Conservation (phyloP, 2,329 filamentous ascomycete species). For the Trichophyton benhamiae region DNA sequence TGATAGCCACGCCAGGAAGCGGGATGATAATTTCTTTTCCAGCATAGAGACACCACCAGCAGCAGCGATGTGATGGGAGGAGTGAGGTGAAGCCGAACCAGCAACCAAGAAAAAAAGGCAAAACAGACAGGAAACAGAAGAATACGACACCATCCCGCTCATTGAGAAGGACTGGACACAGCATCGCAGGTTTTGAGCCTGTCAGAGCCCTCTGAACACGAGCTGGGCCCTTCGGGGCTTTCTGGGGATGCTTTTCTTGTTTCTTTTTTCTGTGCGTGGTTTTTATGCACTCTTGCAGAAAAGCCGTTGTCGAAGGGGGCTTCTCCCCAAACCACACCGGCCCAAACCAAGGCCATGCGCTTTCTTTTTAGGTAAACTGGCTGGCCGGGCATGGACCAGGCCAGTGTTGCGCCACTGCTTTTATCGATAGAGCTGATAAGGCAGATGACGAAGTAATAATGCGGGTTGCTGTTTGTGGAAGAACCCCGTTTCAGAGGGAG, state of each 20-base stretch:
- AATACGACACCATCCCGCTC: neutral
- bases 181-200: neutral
- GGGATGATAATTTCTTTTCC: constrained; percentile 1
- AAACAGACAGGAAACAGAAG: neutral
- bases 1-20: neutral
- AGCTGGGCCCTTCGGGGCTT: neutral
- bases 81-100: neutral
- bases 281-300: neutral
- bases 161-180: neutral
- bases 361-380: neutral
- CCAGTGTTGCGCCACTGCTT: neutral
- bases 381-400: neutral
- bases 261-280: neutral
- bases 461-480: neutral
- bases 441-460: neutral
- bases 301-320: neutral
- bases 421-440: neutral
- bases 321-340: too few species aligned
- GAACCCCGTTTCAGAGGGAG: too few species aligned
- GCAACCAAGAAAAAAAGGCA: neutral
- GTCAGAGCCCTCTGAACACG: neutral
- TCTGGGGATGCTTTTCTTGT: neutral
- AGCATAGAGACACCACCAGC: neutral
- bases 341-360: neutral
- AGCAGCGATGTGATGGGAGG: neutral